Evolutionary conservation across 2,329 filamentous ascomycete genomes (phyloP), one percentile per base, ranked within the genome.

Genomic region (Elsinoe necatrix): DNA sequence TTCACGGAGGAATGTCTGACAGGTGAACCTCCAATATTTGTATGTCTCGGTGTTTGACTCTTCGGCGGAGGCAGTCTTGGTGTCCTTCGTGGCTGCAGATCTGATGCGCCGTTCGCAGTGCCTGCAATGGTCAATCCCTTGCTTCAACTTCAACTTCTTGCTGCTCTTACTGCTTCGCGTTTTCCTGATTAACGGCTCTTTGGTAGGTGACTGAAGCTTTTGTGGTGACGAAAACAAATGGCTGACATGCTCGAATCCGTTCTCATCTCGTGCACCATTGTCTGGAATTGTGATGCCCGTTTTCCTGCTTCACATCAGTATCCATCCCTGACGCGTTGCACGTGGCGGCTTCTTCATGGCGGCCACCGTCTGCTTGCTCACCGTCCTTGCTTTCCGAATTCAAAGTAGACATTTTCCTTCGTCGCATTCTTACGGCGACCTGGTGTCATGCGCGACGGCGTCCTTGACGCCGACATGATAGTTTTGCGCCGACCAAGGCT

Each of bases 231-330:
- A 96, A 71, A 95, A 95, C 62, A 97, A 82, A 63, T 83, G 82
- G 34, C 92, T 87, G 58, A 95, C 80, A 34, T 88, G 86, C 69
- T 96, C 89, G 76, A 98, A 84, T 70, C 92, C 93, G 77, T 95
- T 78, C 69, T 95, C 90, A 72, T 97, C 92, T 73, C 89, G 86
- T 59, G 84, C 77, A 54, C 89, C 89, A 56, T 77, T 83, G 66
- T 95, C 89, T 65, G 83, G 82, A 29, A 97, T 72, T 0, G 83
- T 86, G 23, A 95, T 80, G 43, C 93, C 93, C 0, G 93, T 98
- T 79, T 95, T 95, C 64, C 92, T 96, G 63, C 51, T 16, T 57
- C 63, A 34, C 12, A 57, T 64, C 58, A 64, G 63, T 18, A 20
- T 39, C 2, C 51, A 48, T 37, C 61, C 61, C 64, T 62, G 43